These are phyloP conservation scores for Mucor lusitanicus DNA, from an alignment of 371 early-diverging fungal species.

Conservation along the genomic window DNA sequence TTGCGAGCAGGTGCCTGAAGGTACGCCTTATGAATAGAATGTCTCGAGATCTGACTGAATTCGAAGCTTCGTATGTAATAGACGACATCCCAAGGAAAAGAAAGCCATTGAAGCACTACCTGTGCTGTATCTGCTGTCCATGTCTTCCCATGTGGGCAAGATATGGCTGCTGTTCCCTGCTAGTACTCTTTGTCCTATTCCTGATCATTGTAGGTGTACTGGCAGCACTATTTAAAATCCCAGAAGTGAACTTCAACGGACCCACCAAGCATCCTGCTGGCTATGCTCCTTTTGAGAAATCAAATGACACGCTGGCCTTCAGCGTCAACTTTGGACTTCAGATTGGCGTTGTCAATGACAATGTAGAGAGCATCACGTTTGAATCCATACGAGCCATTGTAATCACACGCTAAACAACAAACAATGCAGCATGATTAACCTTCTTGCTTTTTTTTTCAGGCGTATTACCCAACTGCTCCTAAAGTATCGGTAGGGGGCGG, in stretches of 20 bases:
- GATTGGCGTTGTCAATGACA: conserved; percentile 38
- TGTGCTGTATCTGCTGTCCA: conserved; percentile 23
- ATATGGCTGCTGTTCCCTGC: conserved; percentile 17
- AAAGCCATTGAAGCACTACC: background rate
- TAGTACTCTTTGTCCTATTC: conserved; percentile 7
- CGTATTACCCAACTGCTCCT: conserved; percentile 41
- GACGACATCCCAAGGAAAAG: background rate
- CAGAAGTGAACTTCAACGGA: conserved; percentile 24
- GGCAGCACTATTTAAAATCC: conserved; percentile 24
- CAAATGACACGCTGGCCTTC: conserved; percentile 10
- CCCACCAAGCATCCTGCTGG: conserved; percentile 25
- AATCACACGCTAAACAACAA: background rate
- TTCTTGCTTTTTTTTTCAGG: conserved; percentile 16
- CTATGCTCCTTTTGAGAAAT: conserved; percentile 4
- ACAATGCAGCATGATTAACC: background rate
- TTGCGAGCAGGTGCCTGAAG: background rate
- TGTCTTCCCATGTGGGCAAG: conserved; percentile 30
- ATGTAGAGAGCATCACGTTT: conserved; percentile 36
- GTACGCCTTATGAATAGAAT: background rate
- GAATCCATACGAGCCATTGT: conserved; percentile 37
- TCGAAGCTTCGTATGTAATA: background rate
- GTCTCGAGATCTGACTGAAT: background rate
- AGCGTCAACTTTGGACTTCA: conserved; percentile 29
- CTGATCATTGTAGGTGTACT: conserved; percentile 18
- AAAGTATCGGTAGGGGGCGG: conserved; percentile 43